Conservation (phyloP, 495 filamentous ascomycete genomes). For the Aspergillus haitiensis region DNA sequence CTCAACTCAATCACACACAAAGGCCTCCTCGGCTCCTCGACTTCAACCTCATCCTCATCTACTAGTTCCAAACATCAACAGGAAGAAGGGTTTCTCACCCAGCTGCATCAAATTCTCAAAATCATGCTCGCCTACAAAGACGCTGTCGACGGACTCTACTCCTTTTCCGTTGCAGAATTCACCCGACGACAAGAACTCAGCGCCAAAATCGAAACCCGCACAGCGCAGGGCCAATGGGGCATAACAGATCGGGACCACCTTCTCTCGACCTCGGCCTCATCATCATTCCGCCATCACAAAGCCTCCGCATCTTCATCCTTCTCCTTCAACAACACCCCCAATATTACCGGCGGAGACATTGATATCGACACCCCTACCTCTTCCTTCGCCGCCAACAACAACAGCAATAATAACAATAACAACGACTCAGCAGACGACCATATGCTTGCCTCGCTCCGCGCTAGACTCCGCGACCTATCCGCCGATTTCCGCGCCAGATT, state of each 20-base stretch:
- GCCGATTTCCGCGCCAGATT: slow-evolving; percentile 71
- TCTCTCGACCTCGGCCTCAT: slow-evolving; percentile 19
- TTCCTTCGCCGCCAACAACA: slow-evolving; percentile 12
- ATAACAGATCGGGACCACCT: slow-evolving; percentile 55
- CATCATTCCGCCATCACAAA: slow-evolving; percentile 21
- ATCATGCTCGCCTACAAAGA: slow-evolving; percentile 94
- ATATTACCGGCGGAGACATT: slow-evolving; percentile 29
- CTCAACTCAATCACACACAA: slow-evolving; percentile 94
- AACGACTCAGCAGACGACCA: slow-evolving; percentile 55
- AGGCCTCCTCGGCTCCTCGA: slow-evolving; percentile 77
- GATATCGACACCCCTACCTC: slow-evolving; percentile 37
- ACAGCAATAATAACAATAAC: slow-evolving; percentile 9
- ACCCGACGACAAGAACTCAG: slow-evolving; percentile 82
- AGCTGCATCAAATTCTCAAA: slow-evolving; percentile 89
- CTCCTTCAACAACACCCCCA: slow-evolving; percentile 32
- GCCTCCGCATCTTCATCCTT: slow-evolving; percentile 24
- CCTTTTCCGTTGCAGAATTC: slow-evolving; percentile 90
- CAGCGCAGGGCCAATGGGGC: slow-evolving; percentile 62
- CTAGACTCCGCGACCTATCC: slow-evolving; percentile 67
- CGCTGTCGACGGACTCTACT: slow-evolving; percentile 90
- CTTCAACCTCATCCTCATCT: slow-evolving; percentile 37
- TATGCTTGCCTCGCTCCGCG: slow-evolving; percentile 73
- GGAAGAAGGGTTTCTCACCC: slow-evolving; percentile 82
- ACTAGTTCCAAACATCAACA: slow-evolving; percentile 51
- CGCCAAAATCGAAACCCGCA: slow-evolving; percentile 67